Evolutionary conservation across 2,329 filamentous ascomycete genomes (phyloP), one percentile per base, ranked within the genome.

Genomic region (Aspergillus sp.): DNA sequence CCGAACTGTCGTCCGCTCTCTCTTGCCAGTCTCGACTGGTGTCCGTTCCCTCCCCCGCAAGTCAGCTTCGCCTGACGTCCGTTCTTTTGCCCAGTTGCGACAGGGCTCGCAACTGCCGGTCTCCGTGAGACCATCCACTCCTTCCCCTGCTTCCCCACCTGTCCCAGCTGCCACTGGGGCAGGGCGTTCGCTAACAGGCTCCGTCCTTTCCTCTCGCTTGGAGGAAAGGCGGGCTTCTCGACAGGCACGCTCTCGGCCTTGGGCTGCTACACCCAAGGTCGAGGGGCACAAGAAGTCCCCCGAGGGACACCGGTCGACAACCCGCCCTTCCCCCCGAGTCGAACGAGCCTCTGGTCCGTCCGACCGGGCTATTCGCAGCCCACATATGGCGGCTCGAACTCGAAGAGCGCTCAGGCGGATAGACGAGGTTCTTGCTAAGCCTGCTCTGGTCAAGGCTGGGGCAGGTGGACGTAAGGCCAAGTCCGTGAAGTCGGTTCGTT

Each of bases 401-500:
- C 63, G 55, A 49, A 57, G 58, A 13, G 57, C 60, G 64, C 57
- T 61, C 54, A 54, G 61, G 23, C 51, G 55, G 27, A 61, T 62
- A 53, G 59, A 63, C 38, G 27, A 36, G 2, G 50, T 57, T 32
- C 57, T 61, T 50, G 57, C 53, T 53, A 61, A 64, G 61, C 55
- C 61, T 36, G 51, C 51, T 57, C 54, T 53, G 59, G 50, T 59
- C 61, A 54, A 62, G 58, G 48, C 44, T 36, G 32, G 54, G 19
- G 53, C 52, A 17, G 38, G 25, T 44, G 41, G 5, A 21, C 57
- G 57, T 57, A 66, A 66, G 57, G 54, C 44, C 54, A 59, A 60
- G 59, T 49, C 60, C 58, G 56, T 59, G 58, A 70, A 69, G 58
- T 51, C 56, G 48, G 65, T 73, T 60, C 66, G 65, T 58, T 72